A percentile compares a stretch with the other conserved stretches of the same genome.
phyloP scores from a whole-genome alignment of 495 filamentous ascomycete species.

The Apiosordaria backusii region DNA sequence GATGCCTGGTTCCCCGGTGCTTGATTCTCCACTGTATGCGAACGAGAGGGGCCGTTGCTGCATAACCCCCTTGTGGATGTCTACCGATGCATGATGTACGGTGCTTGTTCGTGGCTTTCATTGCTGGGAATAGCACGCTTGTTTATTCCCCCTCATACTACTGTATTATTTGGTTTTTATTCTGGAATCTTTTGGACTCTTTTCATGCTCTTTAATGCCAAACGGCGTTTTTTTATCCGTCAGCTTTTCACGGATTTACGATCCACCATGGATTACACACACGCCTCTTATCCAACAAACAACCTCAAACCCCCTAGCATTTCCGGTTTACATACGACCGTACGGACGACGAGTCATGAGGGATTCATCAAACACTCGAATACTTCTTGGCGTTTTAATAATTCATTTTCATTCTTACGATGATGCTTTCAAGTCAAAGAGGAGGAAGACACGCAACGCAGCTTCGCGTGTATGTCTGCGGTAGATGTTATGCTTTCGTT shows the following conservation, averaged over 20 bases:
- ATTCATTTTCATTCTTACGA: neutral
- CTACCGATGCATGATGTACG: no score
- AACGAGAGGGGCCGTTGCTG: neutral
- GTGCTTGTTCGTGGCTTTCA: neutral
- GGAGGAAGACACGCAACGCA: neutral
- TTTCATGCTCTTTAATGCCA: neutral
- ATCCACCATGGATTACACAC: no score
- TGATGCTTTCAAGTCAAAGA: neutral
- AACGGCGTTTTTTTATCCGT: neutral
- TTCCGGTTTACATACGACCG: neutral
- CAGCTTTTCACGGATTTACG: no score
- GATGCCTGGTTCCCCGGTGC: neutral
- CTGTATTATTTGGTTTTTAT: neutral
- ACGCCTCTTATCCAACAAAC: neutral
- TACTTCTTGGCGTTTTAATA: neutral
- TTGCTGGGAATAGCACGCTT: neutral
- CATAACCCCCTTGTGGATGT: neutral
- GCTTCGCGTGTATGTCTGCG: neutral
- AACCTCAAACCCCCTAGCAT: neutral
- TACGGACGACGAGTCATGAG: neutral
- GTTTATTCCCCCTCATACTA: no score
- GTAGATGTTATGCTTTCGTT: neutral
- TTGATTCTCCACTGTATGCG: neutral
- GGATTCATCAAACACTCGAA: neutral
- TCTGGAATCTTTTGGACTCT: neutral